Percentiles rank a stretch among this genome's conserved stretches.
phyloP scores from a whole-genome alignment of 2,329 filamentous ascomycete species.

The Dendrostoma leiphaemia region DNA sequence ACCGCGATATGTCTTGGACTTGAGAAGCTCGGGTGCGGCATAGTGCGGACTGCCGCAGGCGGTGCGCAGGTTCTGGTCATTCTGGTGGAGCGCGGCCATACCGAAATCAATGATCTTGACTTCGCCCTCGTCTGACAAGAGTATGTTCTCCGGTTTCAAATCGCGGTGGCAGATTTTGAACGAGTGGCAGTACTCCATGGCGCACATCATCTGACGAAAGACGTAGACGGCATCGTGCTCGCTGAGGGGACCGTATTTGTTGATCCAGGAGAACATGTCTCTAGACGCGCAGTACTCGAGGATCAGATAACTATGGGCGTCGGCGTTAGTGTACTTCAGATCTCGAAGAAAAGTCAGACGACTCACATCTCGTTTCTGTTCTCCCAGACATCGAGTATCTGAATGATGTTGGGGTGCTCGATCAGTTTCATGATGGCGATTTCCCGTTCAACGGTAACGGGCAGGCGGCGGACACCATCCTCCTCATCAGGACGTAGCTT shows the following conservation, averaged over 20 bases:
- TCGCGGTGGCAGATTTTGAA: slow-evolving; percentile 96
- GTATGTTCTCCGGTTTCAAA: slow-evolving; percentile 94
- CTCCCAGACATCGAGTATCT: slow-evolving; percentile 96
- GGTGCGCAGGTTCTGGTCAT: slow-evolving; percentile 74
- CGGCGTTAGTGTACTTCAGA: slow-evolving; percentile 16
- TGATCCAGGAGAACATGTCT: slow-evolving; percentile 87
- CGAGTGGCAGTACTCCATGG: slow-evolving; percentile 86
- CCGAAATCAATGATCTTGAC: slow-evolving; percentile 97
- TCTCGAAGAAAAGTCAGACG: not conserved
- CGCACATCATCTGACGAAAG: slow-evolving; percentile 91
- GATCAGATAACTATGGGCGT: slow-evolving; percentile 74
- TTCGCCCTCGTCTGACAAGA: slow-evolving; percentile 71
- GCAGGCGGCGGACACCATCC: slow-evolving; percentile 68
- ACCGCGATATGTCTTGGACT: slow-evolving; percentile 74
- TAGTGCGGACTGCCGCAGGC: slow-evolving; percentile 97
- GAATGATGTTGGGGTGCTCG: slow-evolving; percentile 91
- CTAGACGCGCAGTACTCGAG: slow-evolving; percentile 81
- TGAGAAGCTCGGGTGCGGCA: slow-evolving; percentile 87
- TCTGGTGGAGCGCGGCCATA: slow-evolving; percentile 90
- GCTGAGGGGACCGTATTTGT: slow-evolving; percentile 65
- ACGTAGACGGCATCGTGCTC: slow-evolving; percentile 81
- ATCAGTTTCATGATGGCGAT: slow-evolving; percentile 97
- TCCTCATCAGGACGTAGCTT: slow-evolving; percentile 52
- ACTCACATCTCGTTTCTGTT: slow-evolving; percentile 89
- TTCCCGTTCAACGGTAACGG: slow-evolving; percentile 87